Conservation (phyloP, 1,284 basidiomycete species). For the Schizophyllum commune region DNA sequence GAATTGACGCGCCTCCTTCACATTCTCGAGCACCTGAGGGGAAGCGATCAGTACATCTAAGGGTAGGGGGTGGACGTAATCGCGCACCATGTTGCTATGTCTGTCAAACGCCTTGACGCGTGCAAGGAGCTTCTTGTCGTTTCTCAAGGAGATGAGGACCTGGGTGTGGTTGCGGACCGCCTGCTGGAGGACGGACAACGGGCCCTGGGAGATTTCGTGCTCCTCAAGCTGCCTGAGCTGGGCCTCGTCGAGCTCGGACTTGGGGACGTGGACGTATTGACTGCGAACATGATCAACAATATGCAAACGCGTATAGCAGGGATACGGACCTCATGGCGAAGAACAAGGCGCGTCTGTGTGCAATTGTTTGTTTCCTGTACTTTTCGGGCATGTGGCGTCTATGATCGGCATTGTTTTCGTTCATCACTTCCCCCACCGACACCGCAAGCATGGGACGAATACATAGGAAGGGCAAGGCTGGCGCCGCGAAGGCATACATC, state of each 20-base stretch:
- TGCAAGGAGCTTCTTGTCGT: constrained; percentile 98
- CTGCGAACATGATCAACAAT: constrained; percentile 32
- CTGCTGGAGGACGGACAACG: constrained; percentile 95
- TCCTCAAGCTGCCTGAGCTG: constrained; percentile 95
- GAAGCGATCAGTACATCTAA: not conserved
- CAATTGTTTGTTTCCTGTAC: not conserved
- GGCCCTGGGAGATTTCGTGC: constrained; percentile 95
- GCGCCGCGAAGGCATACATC: constrained; percentile 91
- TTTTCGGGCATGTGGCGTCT: not conserved
- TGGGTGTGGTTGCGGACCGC: constrained; percentile 97
- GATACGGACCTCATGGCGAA: constrained; percentile 21
- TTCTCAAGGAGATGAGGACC: constrained; percentile 93
- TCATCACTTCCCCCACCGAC: constrained; percentile 1
- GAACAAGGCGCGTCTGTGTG: not conserved
- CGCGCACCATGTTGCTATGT: constrained; percentile 93
- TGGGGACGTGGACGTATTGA: constrained; percentile 95
- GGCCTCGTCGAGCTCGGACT: constrained; percentile 96
- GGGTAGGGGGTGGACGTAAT: constrained; percentile 5
- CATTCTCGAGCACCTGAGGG: constrained; percentile 84
- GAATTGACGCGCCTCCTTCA: constrained; percentile 73
- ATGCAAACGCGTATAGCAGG: constrained; percentile 2
- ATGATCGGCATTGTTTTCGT: constrained; percentile 4
- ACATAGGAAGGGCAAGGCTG: constrained; percentile 85
- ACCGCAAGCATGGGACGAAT: constrained; percentile 71
- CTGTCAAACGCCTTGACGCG: constrained; percentile 99